Percentiles rank a stretch among this genome's conserved stretches.
Conservation (phyloP, 768 basidiomycete genomes). For the Mrakia blollopis region DNA sequence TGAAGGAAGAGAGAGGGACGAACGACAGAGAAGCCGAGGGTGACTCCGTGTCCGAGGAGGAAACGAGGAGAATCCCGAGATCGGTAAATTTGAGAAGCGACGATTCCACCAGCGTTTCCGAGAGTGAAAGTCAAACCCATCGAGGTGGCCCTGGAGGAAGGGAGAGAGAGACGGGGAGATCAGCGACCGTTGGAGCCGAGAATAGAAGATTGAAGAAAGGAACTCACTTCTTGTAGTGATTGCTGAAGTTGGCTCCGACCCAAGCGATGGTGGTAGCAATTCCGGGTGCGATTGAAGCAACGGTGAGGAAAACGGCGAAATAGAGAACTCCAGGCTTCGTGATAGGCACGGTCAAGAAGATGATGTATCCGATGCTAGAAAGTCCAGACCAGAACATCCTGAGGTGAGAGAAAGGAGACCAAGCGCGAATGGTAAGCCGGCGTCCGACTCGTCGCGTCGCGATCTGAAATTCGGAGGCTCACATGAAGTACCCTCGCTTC, state of each 20-base stretch:
- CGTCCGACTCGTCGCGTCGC: no score
- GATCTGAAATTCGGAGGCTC: conserved; percentile 38
- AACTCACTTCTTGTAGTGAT: conserved; percentile 38
- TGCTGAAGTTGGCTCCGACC: conserved; percentile 41
- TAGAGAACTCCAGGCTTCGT: conserved; percentile 40
- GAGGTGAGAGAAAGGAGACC: not conserved
- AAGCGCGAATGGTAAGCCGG: not conserved
- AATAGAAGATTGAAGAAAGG: not conserved
- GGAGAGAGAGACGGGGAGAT: not conserved
- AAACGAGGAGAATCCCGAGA: conserved; percentile 38
- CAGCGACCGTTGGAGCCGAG: not conserved
- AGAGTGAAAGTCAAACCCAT: conserved; percentile 44
- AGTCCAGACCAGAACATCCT: conserved; percentile 35
- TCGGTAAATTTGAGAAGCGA: conserved; percentile 42
- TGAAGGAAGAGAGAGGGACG: conserved; percentile 8
- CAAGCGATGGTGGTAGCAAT: conserved; percentile 46
- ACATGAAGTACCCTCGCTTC: conserved; percentile 45
- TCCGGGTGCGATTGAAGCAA: conserved; percentile 41
- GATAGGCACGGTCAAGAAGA: conserved; percentile 41
- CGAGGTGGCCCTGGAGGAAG: conserved; percentile 38
- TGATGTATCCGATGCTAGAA: conserved; percentile 42
- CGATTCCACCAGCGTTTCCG: conserved; percentile 44
- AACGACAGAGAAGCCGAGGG: conserved; percentile 39
- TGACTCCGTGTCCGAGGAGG: conserved; percentile 43
- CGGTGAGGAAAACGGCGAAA: conserved; percentile 44